Conservation (phyloP, 805 yeast species). For the Clavispora santaluciae region DNA sequence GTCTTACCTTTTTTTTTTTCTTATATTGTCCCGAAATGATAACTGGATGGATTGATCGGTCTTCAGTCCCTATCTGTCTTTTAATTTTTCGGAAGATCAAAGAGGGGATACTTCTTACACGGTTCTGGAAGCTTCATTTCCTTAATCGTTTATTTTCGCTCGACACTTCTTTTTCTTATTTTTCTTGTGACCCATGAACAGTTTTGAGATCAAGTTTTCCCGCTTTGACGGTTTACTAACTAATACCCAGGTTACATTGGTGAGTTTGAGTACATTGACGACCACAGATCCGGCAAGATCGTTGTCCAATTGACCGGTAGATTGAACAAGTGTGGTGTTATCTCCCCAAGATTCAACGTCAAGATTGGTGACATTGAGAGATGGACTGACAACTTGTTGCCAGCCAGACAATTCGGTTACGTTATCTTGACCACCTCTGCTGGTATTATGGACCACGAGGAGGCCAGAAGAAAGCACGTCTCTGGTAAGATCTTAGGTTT, state of each 20-base stretch:
- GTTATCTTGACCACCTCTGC: conserved; percentile 98
- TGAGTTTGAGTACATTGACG: conserved; percentile 33
- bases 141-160: conserved; percentile 63
- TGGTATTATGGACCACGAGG: conserved; percentile 99
- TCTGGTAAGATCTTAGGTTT: conserved; percentile 98
- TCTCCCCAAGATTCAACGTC: conserved; percentile 97
- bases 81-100: conserved; percentile 91
- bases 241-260: conserved; percentile 29
- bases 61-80: conserved; percentile 91
- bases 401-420: conserved; percentile 99
- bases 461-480: conserved; percentile 99
- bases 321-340: conserved; percentile 88
- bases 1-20: neutral
- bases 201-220: neutral
- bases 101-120: conserved; percentile 67
- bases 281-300: conserved; percentile 36
- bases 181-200: neutral
- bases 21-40: conserved; percentile 72
- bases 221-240: conserved; percentile 9
- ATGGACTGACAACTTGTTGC: conserved; percentile 97
- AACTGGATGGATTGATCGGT: conserved; percentile 96
- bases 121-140: conserved; percentile 38
- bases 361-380: conserved; percentile 93
- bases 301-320: conserved; percentile 33
- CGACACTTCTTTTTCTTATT: conserved; percentile 35